These are phyloP conservation scores for Skeletonema marinoi DNA, from an alignment of 108 stramenopile species.

Conservation along the genomic window DNA sequence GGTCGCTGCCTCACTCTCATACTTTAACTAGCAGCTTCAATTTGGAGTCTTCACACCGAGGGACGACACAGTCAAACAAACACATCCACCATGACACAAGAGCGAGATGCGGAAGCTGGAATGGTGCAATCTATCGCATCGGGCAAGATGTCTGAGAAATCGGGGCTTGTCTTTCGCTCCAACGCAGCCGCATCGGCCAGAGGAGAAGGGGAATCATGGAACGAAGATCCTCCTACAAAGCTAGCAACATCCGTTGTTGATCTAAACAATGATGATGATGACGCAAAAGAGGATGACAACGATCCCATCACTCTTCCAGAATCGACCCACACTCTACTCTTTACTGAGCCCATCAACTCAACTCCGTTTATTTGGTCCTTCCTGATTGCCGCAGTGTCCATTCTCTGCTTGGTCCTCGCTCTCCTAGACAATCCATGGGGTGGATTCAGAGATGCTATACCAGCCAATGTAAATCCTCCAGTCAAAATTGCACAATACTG, in stretches of 20 bases:
- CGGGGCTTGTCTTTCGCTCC: neutral
- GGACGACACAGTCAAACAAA: no score
- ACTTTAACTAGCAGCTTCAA: no score
- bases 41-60: no score
- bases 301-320: conserved; percentile 16
- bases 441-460: neutral
- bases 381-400: neutral
- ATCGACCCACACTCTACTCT: conserved; percentile 15
- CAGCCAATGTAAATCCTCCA: neutral
- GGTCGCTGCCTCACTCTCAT: no score
- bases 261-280: neutral
- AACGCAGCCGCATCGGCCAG: neutral
- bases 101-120: neutral
- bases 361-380: neutral
- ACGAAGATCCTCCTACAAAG: neutral
- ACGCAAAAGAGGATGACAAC: neutral
- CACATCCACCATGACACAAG: neutral
- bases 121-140: neutral
- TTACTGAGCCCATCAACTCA: conserved; percentile 10
- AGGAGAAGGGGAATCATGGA: neutral
- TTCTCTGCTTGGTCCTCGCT: neutral
- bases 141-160: neutral
- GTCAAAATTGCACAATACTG: conserved; percentile 9
- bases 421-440: conserved; percentile 5
- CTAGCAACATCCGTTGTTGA: neutral